phyloP scores from a whole-genome alignment of 2,329 filamentous ascomycete genomes.

The Westerdykella sp. region DNA sequence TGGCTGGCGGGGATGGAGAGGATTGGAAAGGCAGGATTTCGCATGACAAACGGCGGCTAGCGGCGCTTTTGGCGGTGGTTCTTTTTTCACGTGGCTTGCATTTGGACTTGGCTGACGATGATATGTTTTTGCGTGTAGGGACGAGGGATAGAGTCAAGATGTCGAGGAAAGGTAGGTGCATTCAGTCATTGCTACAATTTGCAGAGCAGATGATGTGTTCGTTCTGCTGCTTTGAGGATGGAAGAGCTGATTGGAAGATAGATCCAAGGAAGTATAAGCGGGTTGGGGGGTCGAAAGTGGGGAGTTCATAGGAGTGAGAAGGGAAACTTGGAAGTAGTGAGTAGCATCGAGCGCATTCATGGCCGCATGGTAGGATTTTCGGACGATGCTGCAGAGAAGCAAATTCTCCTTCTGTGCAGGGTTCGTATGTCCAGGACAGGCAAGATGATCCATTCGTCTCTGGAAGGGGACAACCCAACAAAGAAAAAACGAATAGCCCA shows the following conservation, averaged over 20 bases:
- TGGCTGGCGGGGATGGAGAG: not conserved
- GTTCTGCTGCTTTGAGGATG: not conserved
- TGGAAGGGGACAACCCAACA: too few relatives aligned
- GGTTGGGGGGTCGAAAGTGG: constrained; percentile 1
- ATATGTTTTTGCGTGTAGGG: constrained; percentile 2
- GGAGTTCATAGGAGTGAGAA: not conserved
- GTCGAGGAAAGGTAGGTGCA: constrained; percentile 7
- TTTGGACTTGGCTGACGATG: constrained; percentile 1
- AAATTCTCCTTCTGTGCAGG: too few relatives aligned
- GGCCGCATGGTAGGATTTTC: too few relatives aligned
- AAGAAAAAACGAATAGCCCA: too few relatives aligned
- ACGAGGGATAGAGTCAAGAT: constrained; percentile 7
- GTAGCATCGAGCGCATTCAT: too few relatives aligned
- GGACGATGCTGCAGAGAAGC: too few relatives aligned
- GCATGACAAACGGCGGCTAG: not conserved
- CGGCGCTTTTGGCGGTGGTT: not conserved
- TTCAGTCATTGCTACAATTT: not conserved
- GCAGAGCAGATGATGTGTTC: too few relatives aligned
- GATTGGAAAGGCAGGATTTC: not conserved
- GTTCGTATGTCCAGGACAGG: too few relatives aligned
- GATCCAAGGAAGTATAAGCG: constrained; percentile 6
- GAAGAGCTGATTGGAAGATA: not conserved
- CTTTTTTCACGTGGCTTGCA: not conserved
- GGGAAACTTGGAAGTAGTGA: too few relatives aligned
- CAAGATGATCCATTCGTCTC: too few relatives aligned